Evolutionary conservation across 495 filamentous ascomycete species (phyloP).

Genomic region (Trichoderma asperelloides): DNA sequence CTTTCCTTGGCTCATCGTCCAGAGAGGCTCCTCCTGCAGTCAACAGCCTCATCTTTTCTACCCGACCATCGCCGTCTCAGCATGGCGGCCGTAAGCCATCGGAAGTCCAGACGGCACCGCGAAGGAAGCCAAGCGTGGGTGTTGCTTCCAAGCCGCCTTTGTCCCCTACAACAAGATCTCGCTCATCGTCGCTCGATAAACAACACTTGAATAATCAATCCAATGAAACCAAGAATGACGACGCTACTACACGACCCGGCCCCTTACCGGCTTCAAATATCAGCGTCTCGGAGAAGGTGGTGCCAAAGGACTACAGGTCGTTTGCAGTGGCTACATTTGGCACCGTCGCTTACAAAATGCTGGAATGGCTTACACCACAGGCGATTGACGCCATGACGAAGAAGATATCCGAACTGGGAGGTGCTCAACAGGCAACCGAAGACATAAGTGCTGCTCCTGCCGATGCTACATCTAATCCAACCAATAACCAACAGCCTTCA

Average conservation of each 20-base stretch:
- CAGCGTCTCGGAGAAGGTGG: slow-evolving; percentile 36
- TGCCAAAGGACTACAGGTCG: slow-evolving; percentile 68
- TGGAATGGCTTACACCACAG: slow-evolving; percentile 64
- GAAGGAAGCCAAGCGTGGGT: background rate
- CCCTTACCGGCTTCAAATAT: background rate
- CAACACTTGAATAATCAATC: background rate
- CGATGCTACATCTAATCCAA: background rate
- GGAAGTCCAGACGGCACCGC: background rate
- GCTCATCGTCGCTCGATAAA: background rate
- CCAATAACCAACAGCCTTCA: background rate
- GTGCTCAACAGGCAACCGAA: background rate
- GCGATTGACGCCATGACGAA: slow-evolving; percentile 34
- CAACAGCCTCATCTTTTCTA: slow-evolving; percentile 26
- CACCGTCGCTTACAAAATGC: slow-evolving; percentile 65
- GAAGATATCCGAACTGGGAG: slow-evolving; percentile 10
- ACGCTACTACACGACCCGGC: background rate
- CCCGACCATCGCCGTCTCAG: background rate
- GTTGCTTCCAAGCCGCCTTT: background rate
- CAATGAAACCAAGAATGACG: slow-evolving; percentile 1
- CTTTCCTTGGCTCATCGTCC: slow-evolving; percentile 31
- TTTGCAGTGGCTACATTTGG: slow-evolving; percentile 78
- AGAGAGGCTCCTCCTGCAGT: slow-evolving; percentile 28
- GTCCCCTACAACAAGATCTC: background rate
- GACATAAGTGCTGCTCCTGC: background rate
- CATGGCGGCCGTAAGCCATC: background rate